phyloP scores from a whole-genome alignment of 2,329 filamentous ascomycete genomes.

The Botryotinia convoluta region DNA sequence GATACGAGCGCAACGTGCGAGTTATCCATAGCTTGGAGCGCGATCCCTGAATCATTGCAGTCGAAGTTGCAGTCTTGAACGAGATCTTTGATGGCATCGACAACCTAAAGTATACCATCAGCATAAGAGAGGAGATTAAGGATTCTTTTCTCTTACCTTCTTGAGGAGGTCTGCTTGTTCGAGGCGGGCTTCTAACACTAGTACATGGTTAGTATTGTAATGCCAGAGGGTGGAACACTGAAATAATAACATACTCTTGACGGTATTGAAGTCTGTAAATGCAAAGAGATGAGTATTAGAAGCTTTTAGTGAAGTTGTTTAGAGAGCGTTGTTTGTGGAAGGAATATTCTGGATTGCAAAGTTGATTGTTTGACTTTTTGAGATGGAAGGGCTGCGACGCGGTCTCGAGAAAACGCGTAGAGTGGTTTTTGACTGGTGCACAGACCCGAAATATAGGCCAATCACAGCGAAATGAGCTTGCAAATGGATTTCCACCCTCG shows the following conservation, averaged over 20 bases:
- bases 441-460: background rate
- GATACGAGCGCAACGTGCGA: constrained; percentile 98
- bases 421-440: constrained; percentile 19
- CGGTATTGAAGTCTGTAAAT: background rate
- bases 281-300: background rate
- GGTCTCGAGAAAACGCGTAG: constrained; percentile 21
- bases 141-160: constrained; percentile 58
- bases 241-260: constrained; percentile 6
- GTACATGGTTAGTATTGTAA: constrained; percentile 11
- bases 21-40: constrained; percentile 99
- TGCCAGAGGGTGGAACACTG: background rate
- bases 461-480: background rate
- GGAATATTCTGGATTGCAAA: constrained; percentile 5
- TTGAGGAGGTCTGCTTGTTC: constrained; percentile 92
- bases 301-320: background rate
- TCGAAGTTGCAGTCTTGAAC: constrained; percentile 99
- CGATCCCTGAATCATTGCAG: constrained; percentile 99
- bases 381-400: constrained; percentile 15
- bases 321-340: constrained; percentile 1
- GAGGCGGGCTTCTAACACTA: constrained; percentile 92
- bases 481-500: background rate
- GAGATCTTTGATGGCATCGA: constrained; percentile 98
- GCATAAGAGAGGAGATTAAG: constrained; percentile 15
- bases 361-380: constrained; percentile 16
- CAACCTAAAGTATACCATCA: constrained; percentile 59